Evolutionary conservation across 2,329 filamentous ascomycete genomes (phyloP).

Genomic region (Clonostachys byssicola): DNA sequence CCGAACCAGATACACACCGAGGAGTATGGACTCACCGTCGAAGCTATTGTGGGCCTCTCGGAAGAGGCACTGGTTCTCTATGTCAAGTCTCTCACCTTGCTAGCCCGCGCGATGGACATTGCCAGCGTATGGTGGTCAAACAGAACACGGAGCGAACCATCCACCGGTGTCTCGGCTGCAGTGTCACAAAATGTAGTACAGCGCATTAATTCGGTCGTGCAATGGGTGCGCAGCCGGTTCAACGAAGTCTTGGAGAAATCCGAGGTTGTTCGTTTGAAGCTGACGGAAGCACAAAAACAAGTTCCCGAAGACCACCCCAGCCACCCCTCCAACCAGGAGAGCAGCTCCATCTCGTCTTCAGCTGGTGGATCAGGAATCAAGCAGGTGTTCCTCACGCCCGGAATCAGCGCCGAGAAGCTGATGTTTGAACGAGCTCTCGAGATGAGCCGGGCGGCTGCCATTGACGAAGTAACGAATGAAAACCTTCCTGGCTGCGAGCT

Average conservation of each 20-base stretch:
- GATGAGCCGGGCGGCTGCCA: conserved; percentile 91
- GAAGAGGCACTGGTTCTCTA: conserved; percentile 96
- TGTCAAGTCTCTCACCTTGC: conserved; percentile 84
- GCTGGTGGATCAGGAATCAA: conserved; percentile 67
- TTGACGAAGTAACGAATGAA: conserved; percentile 91
- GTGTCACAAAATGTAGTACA: conserved; percentile 49
- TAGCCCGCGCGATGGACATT: conserved; percentile 94
- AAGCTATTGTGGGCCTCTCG: conserved; percentile 81
- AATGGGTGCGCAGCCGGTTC: conserved; percentile 91
- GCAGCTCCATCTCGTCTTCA: conserved; percentile 50
- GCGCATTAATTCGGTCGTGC: conserved; percentile 88
- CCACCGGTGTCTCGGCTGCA: conserved; percentile 27
- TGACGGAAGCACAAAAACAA: conserved; percentile 80
- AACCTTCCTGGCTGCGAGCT: conserved; percentile 86
- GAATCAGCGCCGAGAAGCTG: conserved; percentile 89
- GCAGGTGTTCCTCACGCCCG: conserved; percentile 78
- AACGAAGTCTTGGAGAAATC: conserved; percentile 97
- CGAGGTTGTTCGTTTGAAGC: conserved; percentile 84
- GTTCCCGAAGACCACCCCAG: conserved; percentile 81
- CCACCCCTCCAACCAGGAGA: conserved; percentile 74
- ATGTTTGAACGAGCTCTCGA: conserved; percentile 98
- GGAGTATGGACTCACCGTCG: conserved; percentile 76
- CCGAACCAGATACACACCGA: conserved; percentile 48
- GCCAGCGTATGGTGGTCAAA: conserved; percentile 88
- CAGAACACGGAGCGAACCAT: conserved; percentile 63